phyloP scores from a whole-genome alignment of 1,284 basidiomycete species.

The Exsudoporus floridanus region DNA sequence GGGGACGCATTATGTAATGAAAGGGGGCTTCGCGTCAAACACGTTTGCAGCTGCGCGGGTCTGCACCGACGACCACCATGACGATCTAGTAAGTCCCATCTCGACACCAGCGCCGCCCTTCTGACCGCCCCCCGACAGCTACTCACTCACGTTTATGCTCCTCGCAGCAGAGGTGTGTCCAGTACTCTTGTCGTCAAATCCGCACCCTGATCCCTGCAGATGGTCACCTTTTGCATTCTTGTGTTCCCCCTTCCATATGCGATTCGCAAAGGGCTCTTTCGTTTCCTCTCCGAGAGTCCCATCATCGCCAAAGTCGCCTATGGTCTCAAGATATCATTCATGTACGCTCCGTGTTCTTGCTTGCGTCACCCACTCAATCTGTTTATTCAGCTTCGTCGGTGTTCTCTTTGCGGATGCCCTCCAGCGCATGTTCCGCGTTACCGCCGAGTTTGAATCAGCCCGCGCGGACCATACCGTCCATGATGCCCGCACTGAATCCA shows the following conservation, averaged over 20 bases:
- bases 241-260: slow-evolving; percentile 76
- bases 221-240: slow-evolving; percentile 72
- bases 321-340: slow-evolving; percentile 91
- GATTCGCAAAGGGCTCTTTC: slow-evolving; percentile 71
- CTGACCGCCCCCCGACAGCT: slow-evolving; percentile 42
- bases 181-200: neutral
- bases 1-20: slow-evolving; percentile 33
- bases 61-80: slow-evolving; percentile 47
- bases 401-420: slow-evolving; percentile 88
- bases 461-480: slow-evolving; percentile 56
- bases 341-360: slow-evolving; percentile 50
- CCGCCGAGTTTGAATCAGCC: slow-evolving; percentile 70
- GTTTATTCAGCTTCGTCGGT: slow-evolving; percentile 71
- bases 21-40: slow-evolving; percentile 26
- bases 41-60: slow-evolving; percentile 15
- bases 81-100: slow-evolving; percentile 61
- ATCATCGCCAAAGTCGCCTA: slow-evolving; percentile 75
- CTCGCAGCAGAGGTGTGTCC: slow-evolving; percentile 63
- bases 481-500: slow-evolving; percentile 80
- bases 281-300: slow-evolving; percentile 70
- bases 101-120: neutral
- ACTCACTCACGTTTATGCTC: slow-evolving; percentile 74
- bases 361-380: neutral
- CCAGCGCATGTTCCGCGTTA: slow-evolving; percentile 89
- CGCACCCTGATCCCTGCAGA: slow-evolving; percentile 37